Conservation (phyloP, 1,139 yeast genomes). For the Yarrowia galli region DNA sequence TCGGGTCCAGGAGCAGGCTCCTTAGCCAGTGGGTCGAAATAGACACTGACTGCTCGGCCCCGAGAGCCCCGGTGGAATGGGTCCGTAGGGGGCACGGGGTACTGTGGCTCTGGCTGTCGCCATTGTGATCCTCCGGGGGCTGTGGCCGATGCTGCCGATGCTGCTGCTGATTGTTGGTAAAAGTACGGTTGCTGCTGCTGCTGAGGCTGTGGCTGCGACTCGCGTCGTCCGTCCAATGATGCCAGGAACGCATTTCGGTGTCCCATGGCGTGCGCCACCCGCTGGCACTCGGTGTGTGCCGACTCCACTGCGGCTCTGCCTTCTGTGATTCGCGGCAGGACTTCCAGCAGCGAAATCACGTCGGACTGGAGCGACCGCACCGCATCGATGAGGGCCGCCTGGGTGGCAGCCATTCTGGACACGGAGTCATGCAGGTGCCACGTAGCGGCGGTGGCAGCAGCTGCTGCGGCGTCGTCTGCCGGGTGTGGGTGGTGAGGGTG, state of each 20-base stretch:
- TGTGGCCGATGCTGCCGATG: slow-evolving; percentile 18
- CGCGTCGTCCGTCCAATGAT: slow-evolving; percentile 32
- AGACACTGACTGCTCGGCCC: slow-evolving; percentile 16
- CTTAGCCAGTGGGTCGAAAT: slow-evolving; percentile 34
- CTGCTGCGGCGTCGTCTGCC: slow-evolving; percentile 23
- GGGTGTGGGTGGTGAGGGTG: slow-evolving; percentile 33
- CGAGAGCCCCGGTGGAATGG: slow-evolving; percentile 38
- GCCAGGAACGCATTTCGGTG: slow-evolving; percentile 45
- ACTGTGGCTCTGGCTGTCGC: slow-evolving; percentile 35
- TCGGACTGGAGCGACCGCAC: slow-evolving; percentile 43
- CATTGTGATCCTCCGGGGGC: slow-evolving; percentile 18
- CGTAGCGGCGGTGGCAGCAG: slow-evolving; percentile 36
- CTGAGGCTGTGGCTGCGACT: slow-evolving; percentile 38
- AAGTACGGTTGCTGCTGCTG: slow-evolving; percentile 40
- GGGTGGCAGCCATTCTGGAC: slow-evolving; percentile 41
- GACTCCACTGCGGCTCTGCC: slow-evolving; percentile 26
- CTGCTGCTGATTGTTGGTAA: slow-evolving; percentile 28
- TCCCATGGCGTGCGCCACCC: slow-evolving; percentile 47
- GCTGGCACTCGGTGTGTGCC: slow-evolving; percentile 45
- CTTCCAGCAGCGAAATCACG: slow-evolving; percentile 42
- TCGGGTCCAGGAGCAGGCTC: slow-evolving; percentile 29
- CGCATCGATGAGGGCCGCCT: slow-evolving; percentile 42
- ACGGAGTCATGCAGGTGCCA: slow-evolving; percentile 44
- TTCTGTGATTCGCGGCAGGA: slow-evolving; percentile 40
- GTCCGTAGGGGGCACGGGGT: slow-evolving; percentile 22